Base-by-base conservation (phyloP, 768 basidiomycete genomes). In the Sporobolomyces roseus region DNA sequence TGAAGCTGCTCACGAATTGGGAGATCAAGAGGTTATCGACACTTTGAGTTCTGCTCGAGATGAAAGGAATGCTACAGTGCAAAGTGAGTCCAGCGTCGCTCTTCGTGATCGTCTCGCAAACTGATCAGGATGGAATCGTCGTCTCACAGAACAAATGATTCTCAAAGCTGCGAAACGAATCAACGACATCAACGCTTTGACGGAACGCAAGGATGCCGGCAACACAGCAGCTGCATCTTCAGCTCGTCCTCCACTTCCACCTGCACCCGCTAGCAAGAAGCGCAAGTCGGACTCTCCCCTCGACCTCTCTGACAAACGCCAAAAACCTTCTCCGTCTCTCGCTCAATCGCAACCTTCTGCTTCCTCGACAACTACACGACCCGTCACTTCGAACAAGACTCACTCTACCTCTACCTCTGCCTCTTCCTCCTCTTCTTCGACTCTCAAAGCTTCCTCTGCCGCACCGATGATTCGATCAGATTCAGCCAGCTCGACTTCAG, bases 401-500 rank as follows among this genome's bases (percentile, higher is more conserved):
- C n/a, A 41, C 9, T 41, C 38, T 17, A 41, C 38, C 17, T 9
- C 38, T 17, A 17, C 38, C 38, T 13, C 19, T 23, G 45, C 2
- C 10, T 33, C 33, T 5, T 46, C 58, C 14, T 33, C 27, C 14
- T n/a, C n/a, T n/a, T n/a, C n/a, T n/a, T n/a, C n/a, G n/a, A n/a
- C n/a, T n/a, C n/a, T n/a, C n/a, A n/a, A n/a, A n/a, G n/a, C n/a
- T n/a, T n/a, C n/a, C n/a, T n/a, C n/a, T n/a, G n/a, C n/a, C n/a
- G n/a, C n/a, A n/a, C n/a, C n/a, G n/a, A 56, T 55, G 48, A 29
- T 50, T 19, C 63, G 55, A 14, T 48, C 54, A 53, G 43, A 46
- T 32, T 38, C 29, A 17, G 25, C 51, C 36, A 16, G 10, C 6
- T 32, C 33, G 3, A 32, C 5, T 59, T 29, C 43, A n/a, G 35